Percentiles rank a stretch among this genome's conserved stretches.
Evolutionary conservation across 495 filamentous ascomycete species (phyloP).

Genomic region (Neurospora sp.): DNA sequence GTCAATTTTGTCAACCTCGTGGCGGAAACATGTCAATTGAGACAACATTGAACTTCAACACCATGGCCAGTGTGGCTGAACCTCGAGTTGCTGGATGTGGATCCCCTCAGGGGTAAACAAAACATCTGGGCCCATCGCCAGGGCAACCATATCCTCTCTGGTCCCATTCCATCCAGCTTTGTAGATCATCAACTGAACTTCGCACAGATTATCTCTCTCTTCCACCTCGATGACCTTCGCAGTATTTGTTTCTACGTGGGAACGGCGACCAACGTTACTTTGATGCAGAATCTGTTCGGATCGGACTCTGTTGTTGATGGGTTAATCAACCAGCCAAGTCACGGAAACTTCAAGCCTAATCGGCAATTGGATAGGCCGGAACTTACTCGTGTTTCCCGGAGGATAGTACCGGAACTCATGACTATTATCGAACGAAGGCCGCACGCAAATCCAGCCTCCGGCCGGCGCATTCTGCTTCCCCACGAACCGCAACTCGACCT

Average conservation of each 20-base stretch:
- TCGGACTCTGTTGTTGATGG: conserved; percentile 19
- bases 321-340: background rate
- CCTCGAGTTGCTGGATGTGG: background rate
- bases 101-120: background rate
- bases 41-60: background rate
- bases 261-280: conserved; percentile 24
- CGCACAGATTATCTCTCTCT: too few relatives aligned
- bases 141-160: background rate
- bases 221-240: background rate
- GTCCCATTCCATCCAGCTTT: background rate
- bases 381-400: conserved; percentile 33
- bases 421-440: conserved; percentile 24
- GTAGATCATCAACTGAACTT: background rate
- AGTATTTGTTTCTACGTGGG: background rate
- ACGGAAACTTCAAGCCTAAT: background rate
- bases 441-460: conserved; percentile 35
- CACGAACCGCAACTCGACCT: conserved; percentile 33
- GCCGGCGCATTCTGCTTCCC: conserved; percentile 19
- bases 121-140: background rate
- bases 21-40: background rate
- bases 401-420: conserved; percentile 40
- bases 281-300: conserved; percentile 25
- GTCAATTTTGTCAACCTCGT: background rate
- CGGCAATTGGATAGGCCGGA: background rate
- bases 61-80: background rate